Percentiles rank a stretch among this genome's conserved stretches.
Evolutionary conservation across 805 yeast species (phyloP).

Genomic region (Komagataella pseudopastoris): DNA sequence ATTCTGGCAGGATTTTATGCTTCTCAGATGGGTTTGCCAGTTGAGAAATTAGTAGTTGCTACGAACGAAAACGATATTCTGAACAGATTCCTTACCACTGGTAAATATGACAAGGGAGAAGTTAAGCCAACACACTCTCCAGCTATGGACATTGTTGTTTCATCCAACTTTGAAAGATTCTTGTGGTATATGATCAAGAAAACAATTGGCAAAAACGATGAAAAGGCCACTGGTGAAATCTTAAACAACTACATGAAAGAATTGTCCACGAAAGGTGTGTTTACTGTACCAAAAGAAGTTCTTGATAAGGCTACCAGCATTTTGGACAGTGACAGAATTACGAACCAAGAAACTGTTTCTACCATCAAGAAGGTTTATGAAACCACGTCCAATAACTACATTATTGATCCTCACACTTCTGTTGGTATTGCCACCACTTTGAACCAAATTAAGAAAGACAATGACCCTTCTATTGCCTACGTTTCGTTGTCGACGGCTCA

Average conservation of each 20-base stretch:
- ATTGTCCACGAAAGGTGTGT: conserved; percentile 65
- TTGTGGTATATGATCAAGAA: conserved; percentile 87
- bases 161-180: conserved; percentile 92
- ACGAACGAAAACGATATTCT: conserved; percentile 93
- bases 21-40: conserved; percentile 88
- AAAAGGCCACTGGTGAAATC: conserved; percentile 58
- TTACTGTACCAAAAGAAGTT: conserved; percentile 53
- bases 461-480: conserved; percentile 24
- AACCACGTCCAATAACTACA: conserved; percentile 47
- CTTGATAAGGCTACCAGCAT: conserved; percentile 52
- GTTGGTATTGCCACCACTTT: conserved; percentile 81
- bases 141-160: conserved; percentile 95
- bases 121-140: conserved; percentile 91
- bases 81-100: conserved; percentile 82
- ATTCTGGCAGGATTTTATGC: conserved; percentile 95
- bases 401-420: conserved; percentile 93
- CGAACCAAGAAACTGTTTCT: conserved; percentile 61
- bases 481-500: conserved; percentile 93
- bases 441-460: conserved; percentile 35
- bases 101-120: conserved; percentile 64
- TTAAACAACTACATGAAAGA: conserved; percentile 68
- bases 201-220: conserved; percentile 42
- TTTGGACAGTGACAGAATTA: conserved; percentile 70
- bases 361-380: conserved; percentile 66
- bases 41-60: conserved; percentile 78